These are phyloP conservation scores for Panicum miliaceum DNA, from an alignment of 176 grass and related monocot genomes.

Conservation along the genomic window DNA sequence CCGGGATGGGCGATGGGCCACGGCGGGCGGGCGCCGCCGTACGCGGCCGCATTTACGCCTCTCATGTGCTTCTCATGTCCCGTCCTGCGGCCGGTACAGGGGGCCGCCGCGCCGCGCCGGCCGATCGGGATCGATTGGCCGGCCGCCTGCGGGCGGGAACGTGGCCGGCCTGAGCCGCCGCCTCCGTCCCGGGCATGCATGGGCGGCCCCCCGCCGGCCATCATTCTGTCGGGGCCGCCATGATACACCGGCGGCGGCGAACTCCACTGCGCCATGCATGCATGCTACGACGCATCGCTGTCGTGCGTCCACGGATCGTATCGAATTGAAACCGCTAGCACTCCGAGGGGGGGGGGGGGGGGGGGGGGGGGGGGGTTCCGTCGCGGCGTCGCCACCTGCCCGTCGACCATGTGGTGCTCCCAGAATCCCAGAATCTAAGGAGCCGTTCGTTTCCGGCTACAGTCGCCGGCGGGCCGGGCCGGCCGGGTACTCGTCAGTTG, in stretches of 20 bases:
- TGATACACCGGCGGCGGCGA: neutral
- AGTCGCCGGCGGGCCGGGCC: neutral
- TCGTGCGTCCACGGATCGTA: neutral
- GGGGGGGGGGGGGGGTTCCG: too few species aligned
- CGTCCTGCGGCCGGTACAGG: neutral
- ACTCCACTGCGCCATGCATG: slow-evolving; percentile 14
- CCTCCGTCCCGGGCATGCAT: neutral
- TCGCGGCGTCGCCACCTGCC: too few species aligned
- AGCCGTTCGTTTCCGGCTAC: slow-evolving; percentile 7
- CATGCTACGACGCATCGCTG: slow-evolving; percentile 4
- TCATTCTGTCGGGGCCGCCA: slow-evolving; percentile 47
- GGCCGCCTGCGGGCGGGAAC: neutral
- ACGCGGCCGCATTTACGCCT: slow-evolving; percentile 32
- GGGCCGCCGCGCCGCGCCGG: too few species aligned
- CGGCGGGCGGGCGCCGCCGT: too few species aligned
- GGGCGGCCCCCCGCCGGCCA: neutral
- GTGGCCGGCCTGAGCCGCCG: neutral
- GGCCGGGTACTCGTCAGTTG: neutral
- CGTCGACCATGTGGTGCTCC: too few species aligned
- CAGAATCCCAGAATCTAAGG: neutral
- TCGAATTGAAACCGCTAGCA: neutral
- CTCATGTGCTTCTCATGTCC: slow-evolving; percentile 44
- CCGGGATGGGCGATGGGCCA: neutral
- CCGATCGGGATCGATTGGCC: neutral
- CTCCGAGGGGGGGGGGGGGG: too few species aligned